Evolutionary conservation across 495 filamentous ascomycete species (phyloP), one percentile per base, ranked within the genome.

Genomic region (Penicillium daleae): DNA sequence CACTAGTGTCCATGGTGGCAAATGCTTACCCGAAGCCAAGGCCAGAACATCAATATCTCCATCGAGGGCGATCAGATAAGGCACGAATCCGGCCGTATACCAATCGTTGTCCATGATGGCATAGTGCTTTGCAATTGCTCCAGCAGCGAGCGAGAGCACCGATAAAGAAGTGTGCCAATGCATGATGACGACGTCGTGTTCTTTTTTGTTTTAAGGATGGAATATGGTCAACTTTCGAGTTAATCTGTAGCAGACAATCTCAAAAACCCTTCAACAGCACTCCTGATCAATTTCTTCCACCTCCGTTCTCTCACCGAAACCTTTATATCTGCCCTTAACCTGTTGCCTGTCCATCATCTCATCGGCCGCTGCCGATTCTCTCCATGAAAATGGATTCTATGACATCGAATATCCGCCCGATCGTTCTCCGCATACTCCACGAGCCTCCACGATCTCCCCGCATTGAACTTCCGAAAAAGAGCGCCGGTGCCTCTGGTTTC

Each of bases 71-170:
- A 77, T 32, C 6, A 75, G 55, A 54, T 74, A 75, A 19, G 71
- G 66, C 4, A 76, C 70, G 39, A 76, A 73, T 17, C 59, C 68
- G 6, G 70, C 69, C 17, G 73, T 64, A 54, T 66, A 65, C 71
- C 71, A 78, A 65, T 78, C 73, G 54, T 76, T 76, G 56, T 77
- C 76, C 54, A 75, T 53, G 51, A 76, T 72, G 26, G 65, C 70
- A 61, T 71, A 69, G 42, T 64, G 64, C 56, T 67, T 67, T 13
- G 66, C 61, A 44, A 64, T 6, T 21, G 21, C 54, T 6, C 62
- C 56, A 44, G 66, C 53, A 29, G 59, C 59, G 59, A 61, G 56
- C 53, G 57, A 63, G 8, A 69, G 57, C 58, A 65, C 55, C 60
- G 66, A 42, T 48, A 68, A 35, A 17, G 63, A 66, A 44, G 37